These are phyloP conservation scores for Polygonum maritimum DNA, from an alignment of 148 eudicot species.

Conservation along the genomic window DNA sequence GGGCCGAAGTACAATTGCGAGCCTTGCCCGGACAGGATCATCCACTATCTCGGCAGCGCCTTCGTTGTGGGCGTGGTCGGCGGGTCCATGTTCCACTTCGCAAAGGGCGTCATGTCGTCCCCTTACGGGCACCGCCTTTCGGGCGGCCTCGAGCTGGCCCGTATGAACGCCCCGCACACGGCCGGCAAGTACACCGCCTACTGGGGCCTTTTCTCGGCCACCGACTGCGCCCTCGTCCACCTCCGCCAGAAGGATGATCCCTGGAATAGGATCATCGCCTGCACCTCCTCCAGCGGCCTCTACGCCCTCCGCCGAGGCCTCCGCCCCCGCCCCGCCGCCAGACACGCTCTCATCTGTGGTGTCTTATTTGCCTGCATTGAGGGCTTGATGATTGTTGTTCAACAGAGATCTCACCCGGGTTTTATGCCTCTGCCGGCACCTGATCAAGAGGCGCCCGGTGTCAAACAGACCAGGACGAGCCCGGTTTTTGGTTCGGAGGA, in stretches of 20 bases:
- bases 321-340: slow-evolving; percentile 18
- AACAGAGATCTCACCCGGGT: slow-evolving; percentile 11
- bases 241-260: slow-evolving; percentile 65
- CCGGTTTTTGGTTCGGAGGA: slow-evolving; percentile 27
- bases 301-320: slow-evolving; percentile 45
- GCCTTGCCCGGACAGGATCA: not conserved
- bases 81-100: slow-evolving; percentile 57
- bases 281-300: slow-evolving; percentile 61
- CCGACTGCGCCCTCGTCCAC: slow-evolving; percentile 50
- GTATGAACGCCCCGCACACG: slow-evolving; percentile 45
- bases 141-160: slow-evolving; percentile 39
- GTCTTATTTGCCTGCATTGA: slow-evolving; percentile 42
- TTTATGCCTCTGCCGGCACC: slow-evolving; percentile 6
- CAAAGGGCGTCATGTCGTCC: slow-evolving; percentile 37
- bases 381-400: slow-evolving; percentile 40
- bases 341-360: slow-evolving; percentile 42
- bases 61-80: slow-evolving; percentile 63
- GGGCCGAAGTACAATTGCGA: not conserved
- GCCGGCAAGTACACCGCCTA: slow-evolving; percentile 67
- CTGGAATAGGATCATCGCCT: slow-evolving; percentile 61
- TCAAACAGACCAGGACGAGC: too few relatives aligned
- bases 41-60: slow-evolving; percentile 27
- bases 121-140: slow-evolving; percentile 36
- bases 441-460: not conserved
- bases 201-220: slow-evolving; percentile 59